Percentiles rank a stretch among this genome's conserved stretches.
Evolutionary conservation across 2,329 filamentous ascomycete genomes (phyloP).

Genomic region (Neobulgaria alba): DNA sequence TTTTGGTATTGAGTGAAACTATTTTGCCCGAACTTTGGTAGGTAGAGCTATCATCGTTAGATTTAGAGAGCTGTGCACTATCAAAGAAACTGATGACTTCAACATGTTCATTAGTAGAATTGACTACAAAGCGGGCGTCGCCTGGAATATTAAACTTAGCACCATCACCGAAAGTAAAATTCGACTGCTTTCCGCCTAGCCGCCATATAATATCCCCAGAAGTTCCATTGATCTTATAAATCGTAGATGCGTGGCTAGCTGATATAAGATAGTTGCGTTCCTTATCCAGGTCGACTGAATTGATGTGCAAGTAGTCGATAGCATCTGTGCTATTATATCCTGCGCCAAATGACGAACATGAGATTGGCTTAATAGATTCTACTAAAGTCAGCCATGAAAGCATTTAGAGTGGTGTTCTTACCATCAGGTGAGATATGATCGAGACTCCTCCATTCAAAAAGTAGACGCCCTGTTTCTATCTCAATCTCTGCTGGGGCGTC

Average conservation of each 20-base stretch:
- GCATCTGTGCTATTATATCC: conserved; percentile 33
- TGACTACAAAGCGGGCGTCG: conserved; percentile 35
- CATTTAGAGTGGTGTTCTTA: conserved; percentile 13
- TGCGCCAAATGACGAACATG: conserved; percentile 16
- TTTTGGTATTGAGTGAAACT: conserved; percentile 15
- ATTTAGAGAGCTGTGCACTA: conserved; percentile 13
- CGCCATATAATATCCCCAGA: conserved; percentile 40
- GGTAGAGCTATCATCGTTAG: conserved; percentile 5
- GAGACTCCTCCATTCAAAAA: conserved; percentile 52
- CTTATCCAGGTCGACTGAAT: conserved; percentile 33
- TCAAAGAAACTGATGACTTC: conserved; percentile 20
- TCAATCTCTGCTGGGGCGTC: conserved; percentile 22
- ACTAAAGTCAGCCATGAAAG: background rate
- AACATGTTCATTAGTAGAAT: conserved; percentile 9
- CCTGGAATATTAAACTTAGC: conserved; percentile 43
- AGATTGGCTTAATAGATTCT: conserved; percentile 9
- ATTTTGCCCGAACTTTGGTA: conserved; percentile 19
- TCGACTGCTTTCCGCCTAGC: conserved; percentile 36
- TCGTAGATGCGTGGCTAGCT: conserved; percentile 35
- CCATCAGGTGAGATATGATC: conserved; percentile 40
- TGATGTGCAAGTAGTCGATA: conserved; percentile 32
- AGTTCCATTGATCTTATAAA: conserved; percentile 39
- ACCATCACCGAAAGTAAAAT: conserved; percentile 34
- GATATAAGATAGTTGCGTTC: conserved; percentile 40
- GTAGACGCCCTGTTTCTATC: conserved; percentile 39